Conservation (phyloP, 371 early-diverging fungal species). For the Fennellomyces sp. region DNA sequence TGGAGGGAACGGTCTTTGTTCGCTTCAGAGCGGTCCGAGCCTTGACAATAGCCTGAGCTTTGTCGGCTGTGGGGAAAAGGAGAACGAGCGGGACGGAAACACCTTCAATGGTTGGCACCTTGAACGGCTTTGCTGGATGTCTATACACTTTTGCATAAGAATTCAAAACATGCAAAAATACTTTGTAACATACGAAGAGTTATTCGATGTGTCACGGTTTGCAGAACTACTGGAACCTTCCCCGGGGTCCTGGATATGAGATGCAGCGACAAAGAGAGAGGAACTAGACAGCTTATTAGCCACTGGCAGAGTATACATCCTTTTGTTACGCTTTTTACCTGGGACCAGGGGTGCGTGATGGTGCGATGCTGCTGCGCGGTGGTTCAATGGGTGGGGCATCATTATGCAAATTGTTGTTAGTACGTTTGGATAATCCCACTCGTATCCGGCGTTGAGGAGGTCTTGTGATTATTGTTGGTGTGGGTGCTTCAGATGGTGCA, state of each 20-base stretch:
- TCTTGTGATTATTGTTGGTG: neutral
- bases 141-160: neutral
- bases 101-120: constrained; percentile 12
- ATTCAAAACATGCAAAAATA: neutral
- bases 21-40: constrained; percentile 12
- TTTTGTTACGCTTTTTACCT: neutral
- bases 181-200: neutral
- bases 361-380: neutral
- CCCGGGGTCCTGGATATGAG: neutral
- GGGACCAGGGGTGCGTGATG: neutral
- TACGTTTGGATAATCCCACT: constrained; percentile 36
- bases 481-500: neutral
- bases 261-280: neutral
- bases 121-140: constrained; percentile 6
- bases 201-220: neutral
- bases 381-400: neutral
- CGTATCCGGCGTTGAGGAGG: constrained; percentile 21
- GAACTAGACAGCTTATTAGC: too few species aligned
- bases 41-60: constrained; percentile 9
- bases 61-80: constrained; percentile 17
- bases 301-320: too few species aligned
- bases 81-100: constrained; percentile 17
- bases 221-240: neutral
- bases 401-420: neutral
- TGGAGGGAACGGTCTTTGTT: constrained; percentile 14